Conservation (phyloP, 495 filamentous ascomycete species). For the Penicillium subrubescens region DNA sequence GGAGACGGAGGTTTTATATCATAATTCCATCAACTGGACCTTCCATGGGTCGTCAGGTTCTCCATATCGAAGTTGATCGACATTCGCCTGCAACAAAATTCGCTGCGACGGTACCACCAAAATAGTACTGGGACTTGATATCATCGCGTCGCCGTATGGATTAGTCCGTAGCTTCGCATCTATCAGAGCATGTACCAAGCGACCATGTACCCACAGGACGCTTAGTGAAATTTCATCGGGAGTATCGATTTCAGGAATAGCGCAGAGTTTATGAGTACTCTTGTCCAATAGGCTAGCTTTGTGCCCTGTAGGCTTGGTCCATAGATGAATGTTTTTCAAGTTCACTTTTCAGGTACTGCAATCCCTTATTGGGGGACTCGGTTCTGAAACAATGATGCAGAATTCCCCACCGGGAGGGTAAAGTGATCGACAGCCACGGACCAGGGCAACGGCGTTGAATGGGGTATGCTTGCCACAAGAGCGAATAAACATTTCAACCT, state of each 20-base stretch:
- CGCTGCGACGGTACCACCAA: slow-evolving; percentile 10
- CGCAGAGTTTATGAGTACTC: background rate
- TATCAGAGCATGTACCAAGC: background rate
- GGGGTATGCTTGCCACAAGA: background rate
- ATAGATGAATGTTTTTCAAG: background rate
- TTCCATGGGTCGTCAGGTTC: slow-evolving; percentile 10
- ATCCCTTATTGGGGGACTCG: slow-evolving; percentile 7
- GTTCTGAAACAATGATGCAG: slow-evolving; percentile 19
- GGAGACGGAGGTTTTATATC: slow-evolving; percentile 6
- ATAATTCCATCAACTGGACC: slow-evolving; percentile 1
- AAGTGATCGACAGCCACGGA: slow-evolving; percentile 21
- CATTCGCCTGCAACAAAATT: background rate
- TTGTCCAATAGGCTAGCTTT: background rate
- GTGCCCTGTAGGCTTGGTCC: background rate
- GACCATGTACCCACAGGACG: background rate
- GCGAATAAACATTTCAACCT: background rate
- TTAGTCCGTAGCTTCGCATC: background rate
- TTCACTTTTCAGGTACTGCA: slow-evolving; percentile 11
- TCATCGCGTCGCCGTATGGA: slow-evolving; percentile 6
- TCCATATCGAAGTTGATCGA: slow-evolving; percentile 11
- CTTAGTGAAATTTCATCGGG: background rate
- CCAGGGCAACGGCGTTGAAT: slow-evolving; percentile 3
- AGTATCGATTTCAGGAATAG: slow-evolving; percentile 14
- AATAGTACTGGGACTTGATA: slow-evolving; percentile 8
- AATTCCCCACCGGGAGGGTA: slow-evolving; percentile 6